A percentile compares a stretch with the other conserved stretches of the same genome.
These are phyloP conservation scores for Linnemannia zychae DNA, from an alignment of 192 early-diverging fungal genomes.

Conservation along the genomic window DNA sequence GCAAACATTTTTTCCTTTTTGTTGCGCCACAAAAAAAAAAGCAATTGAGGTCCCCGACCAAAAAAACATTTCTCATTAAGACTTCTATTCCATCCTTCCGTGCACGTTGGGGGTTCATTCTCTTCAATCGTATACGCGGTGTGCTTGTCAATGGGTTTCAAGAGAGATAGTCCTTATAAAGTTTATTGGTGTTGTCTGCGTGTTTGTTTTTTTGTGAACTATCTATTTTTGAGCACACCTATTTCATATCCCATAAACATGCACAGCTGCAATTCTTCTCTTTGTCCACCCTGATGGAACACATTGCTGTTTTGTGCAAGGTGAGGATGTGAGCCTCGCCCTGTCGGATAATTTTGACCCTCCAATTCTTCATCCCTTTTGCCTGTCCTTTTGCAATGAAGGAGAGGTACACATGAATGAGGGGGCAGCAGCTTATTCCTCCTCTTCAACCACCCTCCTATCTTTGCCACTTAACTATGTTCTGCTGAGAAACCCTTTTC, in stretches of 20 bases:
- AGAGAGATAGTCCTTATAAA: neutral
- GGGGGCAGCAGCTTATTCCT: neutral
- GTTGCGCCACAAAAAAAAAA: neutral
- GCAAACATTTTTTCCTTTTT: slow-evolving; percentile 1
- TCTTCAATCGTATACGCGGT: neutral
- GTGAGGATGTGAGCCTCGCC: neutral
- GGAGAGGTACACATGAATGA: too few relatives aligned
- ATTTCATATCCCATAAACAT: neutral
- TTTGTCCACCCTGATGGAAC: neutral
- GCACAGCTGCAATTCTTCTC: neutral
- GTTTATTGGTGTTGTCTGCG: neutral
- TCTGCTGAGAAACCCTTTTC: neutral
- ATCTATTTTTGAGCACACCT: neutral
- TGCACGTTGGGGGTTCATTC: neutral
- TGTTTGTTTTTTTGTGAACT: neutral
- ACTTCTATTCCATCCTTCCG: neutral
- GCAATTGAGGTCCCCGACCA: neutral
- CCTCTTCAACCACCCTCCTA: neutral
- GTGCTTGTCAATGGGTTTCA: neutral
- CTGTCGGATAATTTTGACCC: neutral
- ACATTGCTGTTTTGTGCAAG: neutral
- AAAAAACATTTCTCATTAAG: neutral
- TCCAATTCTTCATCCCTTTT: neutral
- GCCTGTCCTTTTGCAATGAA: neutral
- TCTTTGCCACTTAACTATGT: neutral